Evolutionary conservation across 805 yeast genomes (phyloP).

Genomic region (Candida methanosorbosa): DNA sequence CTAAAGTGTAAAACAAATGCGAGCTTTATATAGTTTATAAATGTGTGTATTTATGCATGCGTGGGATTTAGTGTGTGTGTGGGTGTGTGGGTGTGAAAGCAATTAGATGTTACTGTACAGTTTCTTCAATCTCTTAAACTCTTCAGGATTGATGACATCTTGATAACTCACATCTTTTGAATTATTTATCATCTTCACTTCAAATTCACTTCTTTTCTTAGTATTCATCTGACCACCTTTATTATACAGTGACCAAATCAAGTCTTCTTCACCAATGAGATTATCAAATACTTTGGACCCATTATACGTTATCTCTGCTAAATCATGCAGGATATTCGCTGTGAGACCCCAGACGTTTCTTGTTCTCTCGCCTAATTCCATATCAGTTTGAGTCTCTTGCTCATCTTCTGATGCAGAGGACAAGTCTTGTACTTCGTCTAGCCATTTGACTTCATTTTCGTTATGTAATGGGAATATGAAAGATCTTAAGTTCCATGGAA

Average conservation of each 20-base stretch:
- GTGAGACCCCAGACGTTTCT: constrained; percentile 81
- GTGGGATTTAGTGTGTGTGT: background rate
- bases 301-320: constrained; percentile 48
- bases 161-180: constrained; percentile 32
- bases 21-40: background rate
- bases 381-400: constrained; percentile 29
- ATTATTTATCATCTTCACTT: constrained; percentile 39
- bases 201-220: constrained; percentile 43
- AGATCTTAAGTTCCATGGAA: constrained; percentile 58
- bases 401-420: constrained; percentile 54
- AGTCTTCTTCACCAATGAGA: constrained; percentile 55
- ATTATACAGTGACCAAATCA: constrained; percentile 44
- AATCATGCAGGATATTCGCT: constrained; percentile 68
- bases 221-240: constrained; percentile 48
- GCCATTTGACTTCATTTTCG: constrained; percentile 52
- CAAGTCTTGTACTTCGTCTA: constrained; percentile 49
- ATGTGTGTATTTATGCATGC: background rate
- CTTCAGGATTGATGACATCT: constrained; percentile 35
- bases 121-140: constrained; percentile 31
- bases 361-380: constrained; percentile 34
- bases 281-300: constrained; percentile 20
- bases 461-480: constrained; percentile 51
- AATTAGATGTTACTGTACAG: constrained; percentile 25
- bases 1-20: background rate
- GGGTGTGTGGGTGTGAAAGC: background rate